Base-by-base conservation (phyloP, 768 basidiomycete genomes). In the Trametes cingulata region DNA sequence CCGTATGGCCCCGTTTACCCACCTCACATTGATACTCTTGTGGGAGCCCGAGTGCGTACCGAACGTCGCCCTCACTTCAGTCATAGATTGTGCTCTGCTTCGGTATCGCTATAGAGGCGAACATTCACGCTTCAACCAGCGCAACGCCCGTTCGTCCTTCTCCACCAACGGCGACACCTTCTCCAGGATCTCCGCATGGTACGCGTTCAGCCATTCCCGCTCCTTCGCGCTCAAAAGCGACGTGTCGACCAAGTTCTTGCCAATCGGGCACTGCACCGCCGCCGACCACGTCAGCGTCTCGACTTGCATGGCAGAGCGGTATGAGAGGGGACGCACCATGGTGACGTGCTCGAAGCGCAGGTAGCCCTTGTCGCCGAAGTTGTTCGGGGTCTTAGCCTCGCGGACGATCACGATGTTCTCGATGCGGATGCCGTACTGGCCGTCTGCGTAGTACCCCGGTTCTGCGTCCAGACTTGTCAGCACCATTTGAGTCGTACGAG, bases 401-500 rank as follows among this genome's bases (percentile, higher is more conserved):
- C 82, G 80, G 3, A 96, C 90, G 19, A 96, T 77, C 20, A 95
- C 85, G 42, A 98, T 81, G 72, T 85, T 94, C 75, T 99, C 96
- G 66, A 96, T 92, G 4, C 97, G 87, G 67, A 98, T 93, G 2
- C 95, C 96, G 68, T 88, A 98, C 45, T 80, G 77, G 1, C 95
- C 96, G 66, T 98, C 95, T 8, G 85, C 86, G 71, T 97, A 97
- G 72, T 90, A 96, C 9, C 95, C 94, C 1, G 95, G 95, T 65
- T 96, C 95, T 85, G 63, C 27, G 9, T 12, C 45, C 0, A n/a
- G 35, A 7, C 15, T 17, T 8, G 9, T 20, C 17, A 35, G 7
- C 36, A 20, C 12, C 3, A 25, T 22, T 13, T 6, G 14, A n/a
- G 15, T 19, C 20, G 37, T 15, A 5, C 24, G 40, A 15, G 7